Evolutionary conservation across 768 basidiomycete species (phyloP), one percentile per base, ranked within the genome.

Genomic region (Auriscalpium vulgare): DNA sequence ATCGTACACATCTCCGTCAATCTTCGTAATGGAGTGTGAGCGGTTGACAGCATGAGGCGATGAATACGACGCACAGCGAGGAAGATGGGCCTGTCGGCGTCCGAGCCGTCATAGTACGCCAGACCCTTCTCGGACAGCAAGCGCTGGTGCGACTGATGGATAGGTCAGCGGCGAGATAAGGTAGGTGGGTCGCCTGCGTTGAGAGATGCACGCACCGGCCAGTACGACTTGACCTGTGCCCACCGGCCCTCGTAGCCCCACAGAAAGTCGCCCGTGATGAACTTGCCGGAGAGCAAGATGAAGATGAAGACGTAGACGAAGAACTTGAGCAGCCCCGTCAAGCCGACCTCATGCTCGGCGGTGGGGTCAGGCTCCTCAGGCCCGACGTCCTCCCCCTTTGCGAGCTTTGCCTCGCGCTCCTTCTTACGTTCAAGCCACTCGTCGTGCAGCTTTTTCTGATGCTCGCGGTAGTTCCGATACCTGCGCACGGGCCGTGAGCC

Each of bases 1-100:
- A 66, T 98, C 95, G 71, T 85, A 98, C 8, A 98, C 91, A 52
- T 89, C 88, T 11, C 90, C 89, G 66, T 93, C 91, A 67, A 98
- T 88, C 91, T 92, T 67, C 48, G 57, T 38, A 19, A 45, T 1
- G 11, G 36, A 34, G 19, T 37, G 38, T 37, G 9, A 48, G 19
- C 93, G 4, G 34, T 13, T 43, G 46, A 53, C 52, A 50, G 64
- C 59, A 56, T 53, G 59, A 61, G 46, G 17, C 16, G 29, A 63
- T 37, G 16, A 21, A 48, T 1, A 38, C 59, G 56, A 67, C 84
- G 67, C 71, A 89, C 91, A 56, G 93, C 94, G 48, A 98, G 72
- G 71, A 93, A 97, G 50, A 94, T 70, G 23, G 93, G 91, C 65
- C 73, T 80, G 34, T 72, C 75, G 38, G 77, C 71, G 47, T 80